Conservation (phyloP, 495 filamentous ascomycete species). For the Beverwykella pulmonaria region DNA sequence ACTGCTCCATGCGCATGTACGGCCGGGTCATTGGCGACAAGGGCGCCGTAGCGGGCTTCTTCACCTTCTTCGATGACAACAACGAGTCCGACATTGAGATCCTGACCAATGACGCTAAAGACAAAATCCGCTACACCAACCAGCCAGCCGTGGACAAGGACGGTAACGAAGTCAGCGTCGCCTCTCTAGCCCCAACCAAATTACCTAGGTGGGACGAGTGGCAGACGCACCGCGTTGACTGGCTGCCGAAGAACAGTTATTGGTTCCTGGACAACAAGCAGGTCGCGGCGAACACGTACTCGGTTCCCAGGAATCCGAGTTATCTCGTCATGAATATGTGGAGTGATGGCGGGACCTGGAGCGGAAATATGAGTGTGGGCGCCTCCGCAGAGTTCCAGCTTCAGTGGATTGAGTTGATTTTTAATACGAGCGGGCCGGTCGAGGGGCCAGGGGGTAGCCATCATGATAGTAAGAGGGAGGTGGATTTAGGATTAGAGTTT, state of each 20-base stretch:
- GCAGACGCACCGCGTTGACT: slow-evolving; percentile 74
- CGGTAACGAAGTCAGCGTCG: slow-evolving; percentile 50
- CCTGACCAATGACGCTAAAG: slow-evolving; percentile 32
- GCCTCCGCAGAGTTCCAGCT: slow-evolving; percentile 67
- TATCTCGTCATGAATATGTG: slow-evolving; percentile 72
- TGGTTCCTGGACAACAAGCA: slow-evolving; percentile 69
- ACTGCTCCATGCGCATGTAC: slow-evolving; percentile 64
- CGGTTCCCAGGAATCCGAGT: slow-evolving; percentile 62
- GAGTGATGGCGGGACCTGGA: slow-evolving; percentile 75
- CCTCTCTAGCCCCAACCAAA: slow-evolving; percentile 53
- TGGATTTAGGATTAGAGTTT: not conserved
- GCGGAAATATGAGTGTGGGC: slow-evolving; percentile 66
- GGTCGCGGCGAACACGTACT: slow-evolving; percentile 62
- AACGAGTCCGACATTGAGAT: slow-evolving; percentile 43
- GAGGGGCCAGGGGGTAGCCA: slow-evolving; percentile 21
- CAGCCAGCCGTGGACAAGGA: slow-evolving; percentile 57
- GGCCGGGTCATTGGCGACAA: slow-evolving; percentile 48
- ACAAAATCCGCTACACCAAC: slow-evolving; percentile 61
- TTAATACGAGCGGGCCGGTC: slow-evolving; percentile 56
- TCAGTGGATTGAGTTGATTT: slow-evolving; percentile 74
- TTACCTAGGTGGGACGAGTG: slow-evolving; percentile 62
- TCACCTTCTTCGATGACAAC: slow-evolving; percentile 48
- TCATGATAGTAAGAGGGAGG: slow-evolving; percentile 14
- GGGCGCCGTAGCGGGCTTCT: slow-evolving; percentile 42
- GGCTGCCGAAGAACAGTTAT: slow-evolving; percentile 60